Evolutionary conservation across 2,329 filamentous ascomycete genomes (phyloP).

Genomic region (Fusarium pseudoanthophilum): DNA sequence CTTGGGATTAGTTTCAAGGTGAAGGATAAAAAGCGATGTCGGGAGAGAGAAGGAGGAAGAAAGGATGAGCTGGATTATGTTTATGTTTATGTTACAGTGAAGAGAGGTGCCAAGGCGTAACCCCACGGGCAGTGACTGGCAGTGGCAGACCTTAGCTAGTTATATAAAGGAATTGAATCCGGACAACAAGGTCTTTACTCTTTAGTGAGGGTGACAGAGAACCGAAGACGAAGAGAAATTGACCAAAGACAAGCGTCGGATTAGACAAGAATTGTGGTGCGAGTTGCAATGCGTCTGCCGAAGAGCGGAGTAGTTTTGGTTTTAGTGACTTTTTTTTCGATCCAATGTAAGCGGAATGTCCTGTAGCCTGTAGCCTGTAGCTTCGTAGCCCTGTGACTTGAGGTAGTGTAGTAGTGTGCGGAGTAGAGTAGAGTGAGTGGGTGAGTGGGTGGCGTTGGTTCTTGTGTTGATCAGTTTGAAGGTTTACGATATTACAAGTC

Average conservation of each 20-base stretch:
- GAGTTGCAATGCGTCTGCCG: slow-evolving; percentile 26
- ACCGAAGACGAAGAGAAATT: slow-evolving; percentile 1
- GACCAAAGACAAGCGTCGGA: slow-evolving; percentile 22
- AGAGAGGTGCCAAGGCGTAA: slow-evolving; percentile 13
- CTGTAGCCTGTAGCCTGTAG: background rate
- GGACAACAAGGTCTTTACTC: slow-evolving; percentile 17
- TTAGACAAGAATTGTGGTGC: slow-evolving; percentile 34
- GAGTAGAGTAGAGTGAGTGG: background rate
- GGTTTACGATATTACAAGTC: background rate
- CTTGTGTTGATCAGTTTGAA: slow-evolving; percentile 2
- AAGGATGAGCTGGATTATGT: background rate
- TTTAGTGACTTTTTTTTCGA: slow-evolving; percentile 3
- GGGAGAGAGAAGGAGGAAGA: background rate
- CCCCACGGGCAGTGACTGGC: slow-evolving; percentile 2
- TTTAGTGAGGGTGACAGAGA: slow-evolving; percentile 20
- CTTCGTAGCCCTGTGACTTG: background rate
- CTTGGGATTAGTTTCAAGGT: background rate
- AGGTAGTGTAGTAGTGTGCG: background rate
- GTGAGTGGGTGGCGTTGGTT: slow-evolving; percentile 9
- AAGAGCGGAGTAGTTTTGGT: slow-evolving; percentile 29
- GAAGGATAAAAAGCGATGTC: background rate
- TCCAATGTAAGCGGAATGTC: slow-evolving; percentile 14
- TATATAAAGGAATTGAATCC: slow-evolving; percentile 7
- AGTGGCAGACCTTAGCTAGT: background rate
- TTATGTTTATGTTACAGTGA: background rate